Conservation (phyloP, 2,329 filamentous ascomycete genomes). For the Celoporthe dispersa region DNA sequence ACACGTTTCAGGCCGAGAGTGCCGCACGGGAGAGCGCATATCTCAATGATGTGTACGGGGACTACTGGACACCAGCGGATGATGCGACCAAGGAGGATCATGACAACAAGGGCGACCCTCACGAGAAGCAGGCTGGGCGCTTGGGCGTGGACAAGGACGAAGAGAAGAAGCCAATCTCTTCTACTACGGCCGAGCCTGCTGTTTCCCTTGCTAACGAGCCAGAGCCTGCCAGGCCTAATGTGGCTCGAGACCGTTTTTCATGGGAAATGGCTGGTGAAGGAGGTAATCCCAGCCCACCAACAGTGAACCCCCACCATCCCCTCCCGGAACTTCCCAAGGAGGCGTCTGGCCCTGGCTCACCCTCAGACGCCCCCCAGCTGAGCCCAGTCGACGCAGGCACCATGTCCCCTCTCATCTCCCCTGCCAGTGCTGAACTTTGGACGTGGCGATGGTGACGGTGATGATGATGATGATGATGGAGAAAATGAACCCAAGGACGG, state of each 20-base stretch:
- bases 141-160: constrained; percentile 7
- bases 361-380: constrained; percentile 5
- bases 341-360: neutral
- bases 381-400: constrained; percentile 18
- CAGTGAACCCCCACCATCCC: neutral
- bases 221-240: constrained; percentile 5
- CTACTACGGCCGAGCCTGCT: constrained; percentile 5
- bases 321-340: constrained; percentile 9
- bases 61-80: constrained; percentile 62
- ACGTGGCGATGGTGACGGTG: neutral
- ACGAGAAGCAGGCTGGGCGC: neutral
- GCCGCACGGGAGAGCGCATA: constrained; percentile 62
- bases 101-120: neutral
- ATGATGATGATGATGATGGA: neutral
- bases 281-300: constrained; percentile 19
- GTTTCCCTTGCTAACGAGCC: constrained; percentile 10
- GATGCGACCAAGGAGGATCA: constrained; percentile 33
- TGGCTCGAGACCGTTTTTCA: constrained; percentile 43
- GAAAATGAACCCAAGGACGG: neutral
- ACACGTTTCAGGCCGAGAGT: constrained; percentile 19
- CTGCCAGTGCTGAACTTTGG: constrained; percentile 24
- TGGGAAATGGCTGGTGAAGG: constrained; percentile 43
- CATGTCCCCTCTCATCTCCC: constrained; percentile 22
- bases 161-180: neutral
- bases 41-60: constrained; percentile 68